Percentiles rank a stretch among this genome's conserved stretches.
phyloP scores from a whole-genome alignment of 1,284 basidiomycete species.

The Puccinia triticina region DNA sequence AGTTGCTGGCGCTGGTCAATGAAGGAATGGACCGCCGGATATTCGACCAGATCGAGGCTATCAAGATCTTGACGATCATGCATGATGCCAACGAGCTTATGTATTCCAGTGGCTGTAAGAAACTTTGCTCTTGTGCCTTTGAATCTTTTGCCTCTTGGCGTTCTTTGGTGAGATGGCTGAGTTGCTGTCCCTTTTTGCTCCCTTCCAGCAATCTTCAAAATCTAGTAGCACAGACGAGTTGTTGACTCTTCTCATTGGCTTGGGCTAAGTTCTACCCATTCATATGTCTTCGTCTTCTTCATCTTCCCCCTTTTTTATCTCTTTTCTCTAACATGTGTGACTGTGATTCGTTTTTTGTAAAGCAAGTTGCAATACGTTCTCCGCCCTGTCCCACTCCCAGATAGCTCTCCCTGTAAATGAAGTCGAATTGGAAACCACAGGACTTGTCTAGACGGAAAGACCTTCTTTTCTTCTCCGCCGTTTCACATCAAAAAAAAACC shows the following conservation, averaged over 20 bases:
- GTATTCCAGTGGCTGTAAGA: slow-evolving; percentile 71
- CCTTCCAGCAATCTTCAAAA: not conserved
- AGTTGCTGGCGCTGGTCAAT: slow-evolving; percentile 78
- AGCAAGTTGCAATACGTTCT: slow-evolving; percentile 6
- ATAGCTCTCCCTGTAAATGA: too few relatives aligned
- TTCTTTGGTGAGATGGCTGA: not conserved
- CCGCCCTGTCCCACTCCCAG: too few relatives aligned
- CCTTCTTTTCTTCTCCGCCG: too few relatives aligned
- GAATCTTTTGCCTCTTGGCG: not conserved
- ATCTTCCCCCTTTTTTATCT: not conserved
- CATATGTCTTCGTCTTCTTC: not conserved
- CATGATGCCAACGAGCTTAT: slow-evolving; percentile 81
- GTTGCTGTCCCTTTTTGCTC: not conserved
- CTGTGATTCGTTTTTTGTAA: not conserved
- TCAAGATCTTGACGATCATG: slow-evolving; percentile 67
- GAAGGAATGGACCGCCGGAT: slow-evolving; percentile 67
- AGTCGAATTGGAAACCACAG: too few relatives aligned
- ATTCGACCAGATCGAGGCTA: slow-evolving; percentile 67
- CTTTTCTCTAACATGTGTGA: too few relatives aligned
- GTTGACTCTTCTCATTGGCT: too few relatives aligned
- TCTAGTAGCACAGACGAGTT: not conserved
- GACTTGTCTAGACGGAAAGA: too few relatives aligned
- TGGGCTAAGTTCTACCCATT: not conserved
- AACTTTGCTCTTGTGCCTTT: not conserved
- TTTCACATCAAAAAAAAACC: too few relatives aligned